Evolutionary conservation across 2,329 filamentous ascomycete genomes (phyloP), one percentile per base, ranked within the genome.

Genomic region (Diaporthe citrichinensis): DNA sequence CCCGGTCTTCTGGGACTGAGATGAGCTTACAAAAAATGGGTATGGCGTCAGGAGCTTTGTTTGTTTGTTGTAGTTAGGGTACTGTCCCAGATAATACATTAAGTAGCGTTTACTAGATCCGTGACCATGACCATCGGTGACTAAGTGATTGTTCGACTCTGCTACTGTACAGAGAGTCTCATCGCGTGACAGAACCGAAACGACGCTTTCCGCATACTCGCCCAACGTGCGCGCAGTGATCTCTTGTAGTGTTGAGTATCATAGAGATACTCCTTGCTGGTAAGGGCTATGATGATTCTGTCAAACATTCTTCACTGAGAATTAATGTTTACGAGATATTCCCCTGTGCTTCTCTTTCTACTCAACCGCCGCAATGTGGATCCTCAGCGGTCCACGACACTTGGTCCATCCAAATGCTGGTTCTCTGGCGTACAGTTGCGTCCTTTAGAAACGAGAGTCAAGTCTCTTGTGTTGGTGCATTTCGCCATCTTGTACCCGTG

Each of bases 21-120:
- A 41, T 15, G 49, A 49, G 49, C 25, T 20, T 28, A 69, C 49
- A 55, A 69, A 69, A 55, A 41, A 41, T 55, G 34, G 65, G 15
- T 31, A 41, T 31, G 65, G 65, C 34, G 65, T 68, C 23, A 41
- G 65, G 49, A 41, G 65, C 65, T 55, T 55, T 68, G 44, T 25
- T 36, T n/a, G 8, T 36, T 36, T 14, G 14, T 34, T 39, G 46
- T 69, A 55, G n/a, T 46, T 25, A 51, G 65, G 34, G 25, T 9
- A 28, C 17, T 53, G 34, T 31, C 49, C 17, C 31, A 8, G 17
- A 41, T 69, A 69, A 55, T 55, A 28, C n/a, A 69, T 65, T 3
- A n/a, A n/a, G 41, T 55, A 69, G n/a, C 65, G 46, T 28, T 68
- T 69, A 69, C 49, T 41, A 23, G 34, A 69, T 12, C 34, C 15